Evolutionary conservation across 192 early-diverging fungal genomes (phyloP).

Genomic region (Coemansia sp.): DNA sequence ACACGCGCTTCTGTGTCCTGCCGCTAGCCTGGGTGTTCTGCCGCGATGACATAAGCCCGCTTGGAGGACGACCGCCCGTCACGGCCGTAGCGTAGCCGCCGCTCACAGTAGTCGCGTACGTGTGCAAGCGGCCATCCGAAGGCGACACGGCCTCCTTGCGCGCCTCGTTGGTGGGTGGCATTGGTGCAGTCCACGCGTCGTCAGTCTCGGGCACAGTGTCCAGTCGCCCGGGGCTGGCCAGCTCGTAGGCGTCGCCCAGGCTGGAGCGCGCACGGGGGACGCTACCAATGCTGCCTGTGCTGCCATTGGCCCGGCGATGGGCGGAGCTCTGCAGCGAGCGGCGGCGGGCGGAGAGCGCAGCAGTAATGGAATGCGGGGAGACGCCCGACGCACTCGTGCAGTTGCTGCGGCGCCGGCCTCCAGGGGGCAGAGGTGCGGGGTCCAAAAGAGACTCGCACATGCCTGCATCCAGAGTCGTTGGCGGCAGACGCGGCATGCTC

Average conservation of each 20-base stretch:
- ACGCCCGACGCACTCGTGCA: neutral
- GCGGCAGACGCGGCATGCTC: constrained; percentile 42
- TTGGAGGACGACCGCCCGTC: neutral
- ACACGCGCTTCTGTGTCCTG: constrained; percentile 33
- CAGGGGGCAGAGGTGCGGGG: constrained; percentile 2
- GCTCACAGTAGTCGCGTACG: neutral
- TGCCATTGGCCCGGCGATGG: neutral
- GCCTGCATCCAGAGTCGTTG: constrained; percentile 32
- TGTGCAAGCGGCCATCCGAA: neutral
- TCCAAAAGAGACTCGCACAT: constrained; percentile 36
- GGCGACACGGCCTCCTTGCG: neutral
- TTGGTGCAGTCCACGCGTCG: constrained; percentile 18
- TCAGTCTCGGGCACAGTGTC: constrained; percentile 29
- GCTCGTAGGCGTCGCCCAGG: neutral
- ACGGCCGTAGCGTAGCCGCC: neutral
- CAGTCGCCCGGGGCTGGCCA: neutral
- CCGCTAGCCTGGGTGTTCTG: constrained; percentile 18
- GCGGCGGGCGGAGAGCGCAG: constrained; percentile 8
- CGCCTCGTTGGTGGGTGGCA: neutral
- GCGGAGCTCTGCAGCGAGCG: constrained; percentile 15
- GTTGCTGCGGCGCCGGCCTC: neutral
- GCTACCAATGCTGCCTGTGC: neutral
- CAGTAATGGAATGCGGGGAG: constrained; percentile 13
- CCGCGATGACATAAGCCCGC: constrained; percentile 4
- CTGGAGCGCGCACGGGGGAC: constrained; percentile 2